Base-by-base conservation (phyloP, 2,329 filamentous ascomycete species). In the Stemphylium lycopersici region DNA sequence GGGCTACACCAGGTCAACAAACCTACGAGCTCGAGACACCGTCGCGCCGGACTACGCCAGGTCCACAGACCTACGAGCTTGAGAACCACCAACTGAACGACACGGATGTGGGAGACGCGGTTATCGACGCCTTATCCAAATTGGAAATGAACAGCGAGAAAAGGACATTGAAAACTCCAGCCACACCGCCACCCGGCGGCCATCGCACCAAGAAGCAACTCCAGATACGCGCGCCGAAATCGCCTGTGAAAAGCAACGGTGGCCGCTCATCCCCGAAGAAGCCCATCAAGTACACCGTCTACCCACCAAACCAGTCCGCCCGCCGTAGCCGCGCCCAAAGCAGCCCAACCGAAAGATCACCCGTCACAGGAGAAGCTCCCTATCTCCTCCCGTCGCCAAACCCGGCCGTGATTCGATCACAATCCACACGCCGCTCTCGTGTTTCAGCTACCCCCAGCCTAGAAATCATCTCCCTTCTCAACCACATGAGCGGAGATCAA, bases 111-210 rank as follows among this genome's bases (percentile, higher is more conserved):
- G 60, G 65, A 3, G 55, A 61, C 29, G 59, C 61, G 7, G 60
- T 69, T 4, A 58, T 61, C 2, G 57, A 61, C 37, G 63, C 66
- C 2, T 36, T 69, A 5, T 41, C 60, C 5, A 63, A 55, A 18
- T 48, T 69, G 8, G 65, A 69, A 32, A 54, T 46, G 10, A 66
- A 66, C 46, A 63, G 53, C 11, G 54, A 53, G 20, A 56, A 34
- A 24, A 52, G 54, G 18, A 59, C 44, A 13, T 31, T 18, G 34
- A 59, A 20, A 47, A 37, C 31, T 33, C 43, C 31, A 49, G 50
- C 50, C 13, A 38, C 8, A 26, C 43, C 31, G n/a, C 50, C 58
- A 6, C 39, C 52, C 15, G 32, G 41, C 16, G 31, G 51, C 8
- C 50, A 51, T 37, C 48, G 43, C 4, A 24, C 31, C 38, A 46